A percentile compares a stretch with the other conserved stretches of the same genome.
Conservation (phyloP, 2,329 filamentous ascomycete genomes). For the Penicillium sp. region DNA sequence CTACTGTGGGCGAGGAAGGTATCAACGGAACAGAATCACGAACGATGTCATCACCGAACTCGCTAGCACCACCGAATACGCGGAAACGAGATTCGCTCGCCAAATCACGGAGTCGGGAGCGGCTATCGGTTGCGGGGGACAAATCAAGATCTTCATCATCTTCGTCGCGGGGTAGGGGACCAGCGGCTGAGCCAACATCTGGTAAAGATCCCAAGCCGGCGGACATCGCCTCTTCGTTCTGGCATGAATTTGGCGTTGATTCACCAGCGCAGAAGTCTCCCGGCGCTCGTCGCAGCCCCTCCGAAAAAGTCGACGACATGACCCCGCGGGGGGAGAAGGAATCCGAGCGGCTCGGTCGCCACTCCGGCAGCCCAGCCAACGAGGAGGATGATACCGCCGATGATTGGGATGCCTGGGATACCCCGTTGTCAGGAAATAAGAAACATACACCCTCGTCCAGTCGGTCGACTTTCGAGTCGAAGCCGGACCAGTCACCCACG, state of each 20-base stretch:
- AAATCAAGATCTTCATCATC: conserved; percentile 35
- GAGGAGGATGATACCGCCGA: conserved; percentile 48
- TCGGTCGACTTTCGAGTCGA: conserved; percentile 53
- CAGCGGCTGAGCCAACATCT: conserved; percentile 34
- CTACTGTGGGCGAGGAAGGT: conserved; percentile 91
- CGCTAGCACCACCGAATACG: conserved; percentile 15
- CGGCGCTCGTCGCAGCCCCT: conserved; percentile 29
- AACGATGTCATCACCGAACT: conserved; percentile 29
- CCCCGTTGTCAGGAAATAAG: conserved; percentile 38
- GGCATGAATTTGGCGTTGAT: conserved; percentile 54
- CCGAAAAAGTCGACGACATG: conserved; percentile 21
- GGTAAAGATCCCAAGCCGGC: conserved; percentile 44
- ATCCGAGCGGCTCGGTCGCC: conserved; percentile 35
- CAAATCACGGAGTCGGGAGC: conserved; percentile 34
- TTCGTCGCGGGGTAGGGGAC: conserved; percentile 30
- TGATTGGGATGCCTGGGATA: conserved; percentile 59
- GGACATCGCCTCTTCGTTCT: conserved; percentile 49
- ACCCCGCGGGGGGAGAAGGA: conserved; percentile 39
- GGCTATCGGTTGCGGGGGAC: conserved; percentile 29
- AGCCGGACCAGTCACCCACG: conserved; percentile 46
- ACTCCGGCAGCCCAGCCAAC: conserved; percentile 23
- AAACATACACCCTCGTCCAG: conserved; percentile 46
- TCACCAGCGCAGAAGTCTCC: conserved; percentile 44
- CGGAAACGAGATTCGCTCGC: conserved; percentile 34
- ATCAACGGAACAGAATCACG: conserved; percentile 58